Evolutionary conservation across 2,329 filamentous ascomycete genomes (phyloP).

Genomic region (Colletotrichum liaoningense): DNA sequence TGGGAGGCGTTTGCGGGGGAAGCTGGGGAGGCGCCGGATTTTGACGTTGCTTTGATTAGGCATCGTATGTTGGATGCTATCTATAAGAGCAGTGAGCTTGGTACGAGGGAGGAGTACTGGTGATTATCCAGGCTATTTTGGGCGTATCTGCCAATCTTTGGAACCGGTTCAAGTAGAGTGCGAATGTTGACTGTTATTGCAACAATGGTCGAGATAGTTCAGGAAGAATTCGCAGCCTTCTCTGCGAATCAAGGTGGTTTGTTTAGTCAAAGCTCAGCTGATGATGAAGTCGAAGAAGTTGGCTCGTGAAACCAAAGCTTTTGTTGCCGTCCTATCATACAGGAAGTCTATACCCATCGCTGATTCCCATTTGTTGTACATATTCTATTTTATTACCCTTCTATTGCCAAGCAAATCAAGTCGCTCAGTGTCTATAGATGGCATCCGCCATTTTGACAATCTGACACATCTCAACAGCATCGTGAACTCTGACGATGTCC

Average conservation of each 20-base stretch:
- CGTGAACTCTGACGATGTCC: constrained; percentile 93
- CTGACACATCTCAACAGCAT: constrained; percentile 86
- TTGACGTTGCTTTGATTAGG: neutral
- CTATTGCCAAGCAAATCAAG: neutral
- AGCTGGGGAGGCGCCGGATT: neutral
- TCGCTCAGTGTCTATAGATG: constrained; percentile 74
- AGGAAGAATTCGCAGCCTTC: neutral
- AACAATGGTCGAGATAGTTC: neutral
- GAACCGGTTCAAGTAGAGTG: neutral
- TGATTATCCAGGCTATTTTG: neutral
- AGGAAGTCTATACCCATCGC: neutral
- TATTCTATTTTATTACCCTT: neutral
- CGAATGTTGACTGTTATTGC: neutral
- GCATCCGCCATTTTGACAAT: constrained; percentile 91
- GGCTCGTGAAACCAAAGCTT: neutral
- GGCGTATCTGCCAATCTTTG: neutral
- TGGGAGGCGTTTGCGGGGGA: neutral
- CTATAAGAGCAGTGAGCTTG: neutral
- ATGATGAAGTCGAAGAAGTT: neutral
- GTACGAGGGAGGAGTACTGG: neutral
- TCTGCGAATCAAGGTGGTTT: neutral
- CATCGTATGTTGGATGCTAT: neutral
- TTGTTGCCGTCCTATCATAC: constrained; percentile 3
- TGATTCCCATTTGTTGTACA: neutral
- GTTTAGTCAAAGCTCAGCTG: neutral